These are phyloP conservation scores for Fusarium camptoceras DNA, from an alignment of 2,329 filamentous ascomycete species.

Conservation along the genomic window DNA sequence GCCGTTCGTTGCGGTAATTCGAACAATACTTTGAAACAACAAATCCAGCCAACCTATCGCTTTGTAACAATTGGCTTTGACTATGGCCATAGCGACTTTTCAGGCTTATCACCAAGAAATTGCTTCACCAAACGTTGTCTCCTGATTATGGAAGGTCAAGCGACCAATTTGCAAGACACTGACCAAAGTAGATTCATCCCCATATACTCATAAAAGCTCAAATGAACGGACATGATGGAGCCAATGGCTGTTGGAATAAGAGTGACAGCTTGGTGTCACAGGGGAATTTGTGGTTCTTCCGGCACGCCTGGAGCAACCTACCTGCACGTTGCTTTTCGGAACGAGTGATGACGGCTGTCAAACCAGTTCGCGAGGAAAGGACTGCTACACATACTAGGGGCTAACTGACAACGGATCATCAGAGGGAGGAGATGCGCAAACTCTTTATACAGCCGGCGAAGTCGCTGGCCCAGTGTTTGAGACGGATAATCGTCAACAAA, in stretches of 20 bases:
- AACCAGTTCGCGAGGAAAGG: slow-evolving; percentile 22
- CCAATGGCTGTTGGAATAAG: slow-evolving; percentile 12
- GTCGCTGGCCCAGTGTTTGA: not conserved
- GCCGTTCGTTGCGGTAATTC: slow-evolving; percentile 5
- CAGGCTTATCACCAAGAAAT: not conserved
- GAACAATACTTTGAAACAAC: not conserved
- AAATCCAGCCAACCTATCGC: not conserved
- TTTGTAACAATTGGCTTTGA: not conserved
- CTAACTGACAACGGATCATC: slow-evolving; percentile 11
- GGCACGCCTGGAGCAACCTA: slow-evolving; percentile 32
- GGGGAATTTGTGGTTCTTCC: slow-evolving; percentile 29
- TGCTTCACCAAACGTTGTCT: not conserved
- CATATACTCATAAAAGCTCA: not conserved
- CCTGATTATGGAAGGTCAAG: slow-evolving; percentile 7
- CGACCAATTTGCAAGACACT: slow-evolving; percentile 4
- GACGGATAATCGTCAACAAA: slow-evolving; percentile 8
- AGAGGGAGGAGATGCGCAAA: slow-evolving; percentile 12
- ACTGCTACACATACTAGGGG: slow-evolving; percentile 32
- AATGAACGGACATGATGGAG: slow-evolving; percentile 2
- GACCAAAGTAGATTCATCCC: not conserved
- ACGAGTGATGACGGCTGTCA: slow-evolving; percentile 40
- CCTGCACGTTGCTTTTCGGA: slow-evolving; percentile 38
- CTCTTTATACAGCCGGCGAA: slow-evolving; percentile 10
- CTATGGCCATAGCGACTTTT: not conserved
- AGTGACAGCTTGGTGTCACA: slow-evolving; percentile 33